These are phyloP conservation scores for Penicillium coprophilum DNA, from an alignment of 495 filamentous ascomycete species.

Conservation along the genomic window DNA sequence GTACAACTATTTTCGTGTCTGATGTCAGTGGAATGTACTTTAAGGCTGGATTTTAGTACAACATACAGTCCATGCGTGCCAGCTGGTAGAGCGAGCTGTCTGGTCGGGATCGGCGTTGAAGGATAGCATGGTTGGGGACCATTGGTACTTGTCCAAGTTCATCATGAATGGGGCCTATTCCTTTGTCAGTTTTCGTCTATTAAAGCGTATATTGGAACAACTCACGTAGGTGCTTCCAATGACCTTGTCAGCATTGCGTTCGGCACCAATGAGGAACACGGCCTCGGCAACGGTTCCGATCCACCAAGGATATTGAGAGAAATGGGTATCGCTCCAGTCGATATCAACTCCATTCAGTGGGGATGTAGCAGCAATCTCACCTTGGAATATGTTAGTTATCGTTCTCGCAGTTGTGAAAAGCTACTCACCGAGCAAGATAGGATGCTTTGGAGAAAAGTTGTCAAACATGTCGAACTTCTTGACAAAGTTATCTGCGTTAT, in stretches of 20 bases:
- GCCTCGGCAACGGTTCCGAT: constrained; percentile 58
- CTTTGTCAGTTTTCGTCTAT: constrained; percentile 14
- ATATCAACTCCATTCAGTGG: constrained; percentile 33
- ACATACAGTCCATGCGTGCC: constrained; percentile 37
- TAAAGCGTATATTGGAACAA: constrained; percentile 2
- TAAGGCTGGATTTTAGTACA: not conserved
- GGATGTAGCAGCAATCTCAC: constrained; percentile 55
- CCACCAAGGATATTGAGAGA: constrained; percentile 53
- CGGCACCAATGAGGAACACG: constrained; percentile 63
- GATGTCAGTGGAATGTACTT: not conserved
- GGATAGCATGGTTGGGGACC: constrained; percentile 46
- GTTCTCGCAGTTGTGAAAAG: not conserved
- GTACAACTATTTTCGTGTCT: constrained; percentile 35
- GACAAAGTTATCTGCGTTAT: constrained; percentile 50
- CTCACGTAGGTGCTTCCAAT: constrained; percentile 43
- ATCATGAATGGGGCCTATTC: constrained; percentile 46
- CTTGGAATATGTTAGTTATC: constrained; percentile 4
- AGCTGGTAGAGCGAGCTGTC: constrained; percentile 46
- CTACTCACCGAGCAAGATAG: constrained; percentile 50
- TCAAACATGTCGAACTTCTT: constrained; percentile 56
- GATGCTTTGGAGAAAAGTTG: constrained; percentile 37
- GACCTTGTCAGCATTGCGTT: constrained; percentile 60
- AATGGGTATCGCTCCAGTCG: constrained; percentile 33
- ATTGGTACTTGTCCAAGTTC: constrained; percentile 50
- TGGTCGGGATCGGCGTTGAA: constrained; percentile 45